Evolutionary conservation across 805 yeast genomes (phyloP).

Genomic region (Suhomyces sp.): DNA sequence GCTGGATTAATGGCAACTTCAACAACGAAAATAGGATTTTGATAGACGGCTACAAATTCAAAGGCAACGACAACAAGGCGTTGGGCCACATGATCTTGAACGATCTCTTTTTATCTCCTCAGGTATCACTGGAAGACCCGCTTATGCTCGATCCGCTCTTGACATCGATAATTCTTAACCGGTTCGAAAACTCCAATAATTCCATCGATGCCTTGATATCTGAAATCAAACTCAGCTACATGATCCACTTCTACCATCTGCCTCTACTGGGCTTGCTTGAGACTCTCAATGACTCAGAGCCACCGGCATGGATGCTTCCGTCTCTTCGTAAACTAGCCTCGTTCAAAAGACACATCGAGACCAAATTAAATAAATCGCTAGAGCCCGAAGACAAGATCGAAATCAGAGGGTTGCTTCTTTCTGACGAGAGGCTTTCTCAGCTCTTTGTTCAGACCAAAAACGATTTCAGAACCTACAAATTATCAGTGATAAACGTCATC

Average conservation of each 20-base stretch:
- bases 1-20: constrained; percentile 36
- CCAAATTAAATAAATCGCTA: constrained; percentile 1
- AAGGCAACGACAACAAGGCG: constrained; percentile 28
- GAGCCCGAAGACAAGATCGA: constrained; percentile 10
- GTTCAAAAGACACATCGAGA: constrained; percentile 34
- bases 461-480: constrained; percentile 23
- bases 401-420: constrained; percentile 14
- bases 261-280: constrained; percentile 26
- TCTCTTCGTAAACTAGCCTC: constrained; percentile 34
- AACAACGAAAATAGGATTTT: constrained; percentile 27
- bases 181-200: constrained; percentile 39
- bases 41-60: constrained; percentile 30
- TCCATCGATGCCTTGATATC: constrained; percentile 39
- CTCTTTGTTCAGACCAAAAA: constrained; percentile 16
- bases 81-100: constrained; percentile 33
- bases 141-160: constrained; percentile 11
- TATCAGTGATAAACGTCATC: constrained; percentile 23
- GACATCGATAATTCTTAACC: constrained; percentile 25
- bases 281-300: neutral
- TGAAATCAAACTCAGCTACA: constrained; percentile 34
- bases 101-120: constrained; percentile 27
- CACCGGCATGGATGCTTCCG: constrained; percentile 14
- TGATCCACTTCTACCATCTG: constrained; percentile 41
- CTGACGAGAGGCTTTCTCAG: constrained; percentile 11
- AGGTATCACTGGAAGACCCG: constrained; percentile 9